Evolutionary conservation across 2,329 filamentous ascomycete species (phyloP), one percentile per base, ranked within the genome.

Genomic region (Shiraia sp.): DNA sequence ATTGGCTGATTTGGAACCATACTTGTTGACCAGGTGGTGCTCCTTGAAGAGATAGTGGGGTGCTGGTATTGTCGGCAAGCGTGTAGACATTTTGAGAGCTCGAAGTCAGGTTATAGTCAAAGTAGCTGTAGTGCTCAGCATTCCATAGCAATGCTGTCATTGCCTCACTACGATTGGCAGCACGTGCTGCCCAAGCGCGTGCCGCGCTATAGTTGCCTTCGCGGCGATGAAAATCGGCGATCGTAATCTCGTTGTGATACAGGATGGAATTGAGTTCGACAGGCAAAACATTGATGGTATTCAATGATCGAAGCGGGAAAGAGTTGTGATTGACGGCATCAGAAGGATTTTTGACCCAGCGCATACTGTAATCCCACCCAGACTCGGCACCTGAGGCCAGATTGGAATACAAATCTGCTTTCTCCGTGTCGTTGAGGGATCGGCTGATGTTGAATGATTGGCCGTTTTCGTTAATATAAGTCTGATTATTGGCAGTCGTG

Each of bases 191-290:
- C 76, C 80, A 87, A 8, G 68, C 51, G 6, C 68, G 62, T 2
- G 79, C 78, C 1, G 70, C 76, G 1, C 71, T 74, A 22, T 63
- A 55, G 59, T 85, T 79, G 40, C 79, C 79, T 0, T 72, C 72
- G 15, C 66, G 60, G 28, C 74, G 71, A 48, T 81, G 72, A 59
- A 85, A 83, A 2, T 69, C 55, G 9, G 79, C 73, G 37, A 87
- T 82, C 36, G 76, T 73, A 2, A 79, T 69, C 56, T 87, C 84
- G 50, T 85, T 85, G 54, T 76, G 76, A 63, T 86, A 87, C 7
- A 87, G 68, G 31, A 87, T 86, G 1, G 82, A 80, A 65, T 87
- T 87, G 48, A 87, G 75, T 41, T 86, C 83, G 2, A 87, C 81
- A 1, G 82, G 81, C 1, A 87, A 70, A 9, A 79, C 75, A 32